Percentiles rank a stretch among this genome's conserved stretches.
phyloP scores from a whole-genome alignment of 352 stramenopile species.

The Globisporangium echinulatum region DNA sequence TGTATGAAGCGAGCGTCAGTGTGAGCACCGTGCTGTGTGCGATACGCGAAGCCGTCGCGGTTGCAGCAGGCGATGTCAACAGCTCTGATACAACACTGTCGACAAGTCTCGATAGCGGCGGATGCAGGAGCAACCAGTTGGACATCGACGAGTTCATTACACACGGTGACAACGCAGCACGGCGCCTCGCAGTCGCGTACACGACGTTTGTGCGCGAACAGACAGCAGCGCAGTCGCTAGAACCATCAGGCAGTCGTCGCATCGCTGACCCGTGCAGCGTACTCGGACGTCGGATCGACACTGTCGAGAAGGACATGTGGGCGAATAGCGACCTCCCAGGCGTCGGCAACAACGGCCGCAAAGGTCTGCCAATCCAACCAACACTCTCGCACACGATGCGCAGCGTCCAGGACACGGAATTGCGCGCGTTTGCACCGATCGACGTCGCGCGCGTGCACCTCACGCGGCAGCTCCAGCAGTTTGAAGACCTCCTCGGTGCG shows the following conservation, averaged over 20 bases:
- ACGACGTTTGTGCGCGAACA: constrained; percentile 14
- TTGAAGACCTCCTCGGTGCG: constrained; percentile 46
- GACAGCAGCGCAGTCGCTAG: neutral
- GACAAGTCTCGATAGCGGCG: neutral
- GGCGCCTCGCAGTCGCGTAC: constrained; percentile 27
- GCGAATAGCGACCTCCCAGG: constrained; percentile 48
- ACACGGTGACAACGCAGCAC: constrained; percentile 30
- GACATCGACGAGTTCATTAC: constrained; percentile 39
- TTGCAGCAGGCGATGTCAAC: neutral
- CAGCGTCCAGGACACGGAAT: constrained; percentile 52
- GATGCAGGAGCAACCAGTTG: constrained; percentile 9
- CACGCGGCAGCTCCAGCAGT: constrained; percentile 47
- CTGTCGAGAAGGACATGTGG: constrained; percentile 57
- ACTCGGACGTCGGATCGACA: constrained; percentile 25
- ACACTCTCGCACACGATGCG: constrained; percentile 30
- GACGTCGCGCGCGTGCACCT: constrained; percentile 35
- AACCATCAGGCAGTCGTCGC: neutral
- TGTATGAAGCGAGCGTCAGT: constrained; percentile 43
- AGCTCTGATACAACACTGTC: neutral
- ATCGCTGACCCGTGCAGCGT: constrained; percentile 19
- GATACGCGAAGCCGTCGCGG: constrained; percentile 37
- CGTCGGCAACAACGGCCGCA: constrained; percentile 57
- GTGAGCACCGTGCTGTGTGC: constrained; percentile 50
- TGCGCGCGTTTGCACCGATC: constrained; percentile 27
- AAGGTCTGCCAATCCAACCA: constrained; percentile 40